A percentile compares a stretch with the other conserved stretches of the same genome.
These are phyloP conservation scores for Secale cereale DNA, from an alignment of 176 grass and related monocot genomes.

Conservation along the genomic window DNA sequence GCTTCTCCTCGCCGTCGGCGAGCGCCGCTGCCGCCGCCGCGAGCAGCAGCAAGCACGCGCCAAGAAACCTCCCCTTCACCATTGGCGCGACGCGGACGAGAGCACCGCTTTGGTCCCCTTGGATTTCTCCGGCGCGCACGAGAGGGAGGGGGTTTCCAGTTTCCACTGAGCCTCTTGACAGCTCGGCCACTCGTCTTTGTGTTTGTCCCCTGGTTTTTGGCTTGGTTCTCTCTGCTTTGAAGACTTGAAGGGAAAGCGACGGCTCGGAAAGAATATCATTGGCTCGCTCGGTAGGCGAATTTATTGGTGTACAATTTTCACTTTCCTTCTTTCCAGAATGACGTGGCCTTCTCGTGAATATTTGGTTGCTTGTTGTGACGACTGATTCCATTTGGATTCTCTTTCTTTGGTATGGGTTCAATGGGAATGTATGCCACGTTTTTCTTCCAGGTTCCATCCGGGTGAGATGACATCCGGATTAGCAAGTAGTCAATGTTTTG, in stretches of 20 bases:
- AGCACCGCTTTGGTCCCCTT: too few relatives aligned
- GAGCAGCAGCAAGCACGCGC: too few relatives aligned
- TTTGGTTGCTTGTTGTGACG: neutral
- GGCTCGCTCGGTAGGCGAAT: neutral
- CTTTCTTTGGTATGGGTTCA: neutral
- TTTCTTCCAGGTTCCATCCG: neutral
- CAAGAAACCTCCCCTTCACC: too few relatives aligned
- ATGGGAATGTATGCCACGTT: neutral
- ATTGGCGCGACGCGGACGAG: too few relatives aligned
- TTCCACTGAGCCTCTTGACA: too few relatives aligned
- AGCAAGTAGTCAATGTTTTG: neutral
- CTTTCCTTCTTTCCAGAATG: neutral
- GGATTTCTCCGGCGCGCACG: neutral
- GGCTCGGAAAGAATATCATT: conserved; percentile 9
- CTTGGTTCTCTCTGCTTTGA: neutral
- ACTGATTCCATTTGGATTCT: neutral
- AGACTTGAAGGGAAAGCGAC: neutral
- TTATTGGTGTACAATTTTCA: neutral
- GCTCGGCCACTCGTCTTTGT: too few relatives aligned
- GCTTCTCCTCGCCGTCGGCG: too few relatives aligned
- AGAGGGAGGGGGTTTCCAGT: neutral
- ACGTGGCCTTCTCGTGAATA: neutral
- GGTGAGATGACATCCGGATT: neutral
- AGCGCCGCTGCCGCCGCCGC: neutral
- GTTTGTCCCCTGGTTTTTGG: neutral